Conservation (phyloP, 2,329 filamentous ascomycete species). For the Xylaria sp. region DNA sequence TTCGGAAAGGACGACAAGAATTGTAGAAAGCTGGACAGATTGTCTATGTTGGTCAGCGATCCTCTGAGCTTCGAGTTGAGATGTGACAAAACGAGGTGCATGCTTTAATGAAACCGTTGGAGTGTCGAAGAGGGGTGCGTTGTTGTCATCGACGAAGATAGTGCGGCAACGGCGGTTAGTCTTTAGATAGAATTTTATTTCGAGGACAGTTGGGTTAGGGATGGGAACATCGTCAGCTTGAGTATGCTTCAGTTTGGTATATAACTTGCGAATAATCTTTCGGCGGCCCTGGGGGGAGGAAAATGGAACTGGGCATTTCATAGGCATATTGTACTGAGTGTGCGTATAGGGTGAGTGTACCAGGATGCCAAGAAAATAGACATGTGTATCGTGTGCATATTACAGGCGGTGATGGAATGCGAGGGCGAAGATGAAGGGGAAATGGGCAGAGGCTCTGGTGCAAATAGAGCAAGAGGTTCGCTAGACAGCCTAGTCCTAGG, state of each 20-base stretch:
- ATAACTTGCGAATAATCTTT: conserved; percentile 26
- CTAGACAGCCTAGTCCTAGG: too few species aligned
- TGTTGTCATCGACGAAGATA: conserved; percentile 8
- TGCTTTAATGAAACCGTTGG: conserved; percentile 18
- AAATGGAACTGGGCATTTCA: not conserved
- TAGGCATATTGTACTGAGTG: conserved; percentile 18
- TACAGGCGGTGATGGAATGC: not conserved
- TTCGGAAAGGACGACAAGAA: conserved; percentile 40
- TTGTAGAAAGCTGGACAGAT: conserved; percentile 38
- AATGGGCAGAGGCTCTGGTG: not conserved
- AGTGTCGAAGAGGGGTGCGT: not conserved
- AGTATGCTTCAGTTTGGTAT: conserved; percentile 31
- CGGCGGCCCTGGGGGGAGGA: conserved; percentile 23
- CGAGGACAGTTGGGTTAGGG: conserved; percentile 31
- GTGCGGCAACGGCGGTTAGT: conserved; percentile 23
- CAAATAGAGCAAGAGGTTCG: not conserved
- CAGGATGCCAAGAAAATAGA: too few species aligned
- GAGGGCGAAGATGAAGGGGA: not conserved
- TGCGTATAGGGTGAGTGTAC: too few species aligned
- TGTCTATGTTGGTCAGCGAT: conserved; percentile 44
- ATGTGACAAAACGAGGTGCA: conserved; percentile 46
- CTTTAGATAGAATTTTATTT: conserved; percentile 38
- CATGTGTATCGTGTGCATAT: not conserved
- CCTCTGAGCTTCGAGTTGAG: conserved; percentile 48
- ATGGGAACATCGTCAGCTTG: conserved; percentile 36